Evolutionary conservation across 352 stramenopile species (phyloP).

Genomic region (Globisporangium nagaii): DNA sequence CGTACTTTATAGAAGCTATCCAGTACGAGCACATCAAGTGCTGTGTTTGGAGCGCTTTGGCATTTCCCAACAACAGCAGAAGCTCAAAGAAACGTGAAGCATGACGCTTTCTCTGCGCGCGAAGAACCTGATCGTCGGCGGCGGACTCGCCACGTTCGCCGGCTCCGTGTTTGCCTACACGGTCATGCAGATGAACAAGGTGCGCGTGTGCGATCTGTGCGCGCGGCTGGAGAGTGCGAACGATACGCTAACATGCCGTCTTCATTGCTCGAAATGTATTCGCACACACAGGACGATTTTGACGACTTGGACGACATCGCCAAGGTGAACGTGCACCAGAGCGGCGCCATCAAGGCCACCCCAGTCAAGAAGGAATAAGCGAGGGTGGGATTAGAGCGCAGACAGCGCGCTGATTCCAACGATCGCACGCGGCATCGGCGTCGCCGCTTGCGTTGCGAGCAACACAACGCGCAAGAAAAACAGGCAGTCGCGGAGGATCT

Average conservation of each 20-base stretch:
- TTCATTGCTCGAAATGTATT: neutral
- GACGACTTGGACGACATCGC: conserved; percentile 67
- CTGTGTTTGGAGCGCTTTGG: neutral
- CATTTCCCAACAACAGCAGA: neutral
- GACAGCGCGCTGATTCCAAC: too few relatives aligned
- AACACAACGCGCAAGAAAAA: neutral
- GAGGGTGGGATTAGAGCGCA: too few relatives aligned
- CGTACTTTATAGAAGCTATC: neutral
- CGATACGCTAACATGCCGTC: neutral
- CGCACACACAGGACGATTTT: conserved; percentile 60
- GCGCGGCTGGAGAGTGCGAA: neutral
- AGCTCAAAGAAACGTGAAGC: conserved; percentile 11
- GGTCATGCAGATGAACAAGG: conserved; percentile 76
- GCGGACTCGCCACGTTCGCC: conserved; percentile 58
- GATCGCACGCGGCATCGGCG: neutral
- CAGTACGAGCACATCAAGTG: neutral
- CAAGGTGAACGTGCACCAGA: conserved; percentile 79
- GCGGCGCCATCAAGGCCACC: conserved; percentile 60
- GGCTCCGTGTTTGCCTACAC: conserved; percentile 70
- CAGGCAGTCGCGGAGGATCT: neutral
- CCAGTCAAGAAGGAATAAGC: conserved; percentile 46
- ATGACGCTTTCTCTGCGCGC: conserved; percentile 66
- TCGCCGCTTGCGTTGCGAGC: too few relatives aligned
- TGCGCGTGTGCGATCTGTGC: conserved; percentile 12
- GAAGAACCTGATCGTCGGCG: conserved; percentile 75